A percentile compares a stretch with the other conserved stretches of the same genome.
These are phyloP conservation scores for Balakata baccata DNA, from an alignment of 345 rosid genomes.

Conservation along the genomic window DNA sequence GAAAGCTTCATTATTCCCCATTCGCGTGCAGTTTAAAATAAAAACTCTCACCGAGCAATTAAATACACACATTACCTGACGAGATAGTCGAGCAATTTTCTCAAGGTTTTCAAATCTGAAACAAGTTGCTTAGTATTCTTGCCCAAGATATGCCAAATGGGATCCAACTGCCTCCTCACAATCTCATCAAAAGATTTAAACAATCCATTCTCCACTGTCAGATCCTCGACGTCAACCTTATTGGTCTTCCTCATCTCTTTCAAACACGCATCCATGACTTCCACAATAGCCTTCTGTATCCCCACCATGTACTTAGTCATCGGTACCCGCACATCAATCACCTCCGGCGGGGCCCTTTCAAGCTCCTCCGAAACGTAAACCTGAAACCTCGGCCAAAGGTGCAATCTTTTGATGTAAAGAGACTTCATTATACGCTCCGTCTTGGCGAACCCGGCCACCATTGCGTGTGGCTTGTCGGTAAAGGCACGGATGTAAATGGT, in stretches of 20 bases:
- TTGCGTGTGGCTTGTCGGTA: slow-evolving; percentile 75
- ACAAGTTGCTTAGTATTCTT: slow-evolving; percentile 94
- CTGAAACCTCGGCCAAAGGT: slow-evolving; percentile 93
- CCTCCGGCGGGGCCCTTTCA: slow-evolving; percentile 76
- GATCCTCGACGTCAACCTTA: slow-evolving; percentile 91
- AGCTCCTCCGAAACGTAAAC: slow-evolving; percentile 84
- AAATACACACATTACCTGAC: slow-evolving; percentile 53
- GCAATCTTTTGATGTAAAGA: slow-evolving; percentile 57
- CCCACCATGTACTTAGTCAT: slow-evolving; percentile 82
- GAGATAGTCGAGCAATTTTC: slow-evolving; percentile 94
- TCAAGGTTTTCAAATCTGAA: slow-evolving; percentile 92
- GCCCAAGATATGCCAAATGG: slow-evolving; percentile 95
- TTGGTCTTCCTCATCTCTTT: slow-evolving; percentile 97
- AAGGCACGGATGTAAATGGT: slow-evolving; percentile 59
- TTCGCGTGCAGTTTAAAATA: not conserved
- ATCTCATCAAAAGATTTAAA: slow-evolving; percentile 99
- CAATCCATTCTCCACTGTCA: slow-evolving; percentile 92
- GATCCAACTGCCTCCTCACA: slow-evolving; percentile 88
- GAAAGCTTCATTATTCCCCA: not conserved
- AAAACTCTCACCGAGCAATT: not conserved
- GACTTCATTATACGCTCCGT: slow-evolving; percentile 84
- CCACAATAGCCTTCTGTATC: slow-evolving; percentile 83
- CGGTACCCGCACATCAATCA: slow-evolving; percentile 78
- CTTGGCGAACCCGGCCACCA: slow-evolving; percentile 93
- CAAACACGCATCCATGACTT: slow-evolving; percentile 89